Percentiles rank a stretch among this genome's conserved stretches.
These are phyloP conservation scores for Crucihimalaya himalaica DNA, from an alignment of 345 rosid genomes.

Conservation along the genomic window DNA sequence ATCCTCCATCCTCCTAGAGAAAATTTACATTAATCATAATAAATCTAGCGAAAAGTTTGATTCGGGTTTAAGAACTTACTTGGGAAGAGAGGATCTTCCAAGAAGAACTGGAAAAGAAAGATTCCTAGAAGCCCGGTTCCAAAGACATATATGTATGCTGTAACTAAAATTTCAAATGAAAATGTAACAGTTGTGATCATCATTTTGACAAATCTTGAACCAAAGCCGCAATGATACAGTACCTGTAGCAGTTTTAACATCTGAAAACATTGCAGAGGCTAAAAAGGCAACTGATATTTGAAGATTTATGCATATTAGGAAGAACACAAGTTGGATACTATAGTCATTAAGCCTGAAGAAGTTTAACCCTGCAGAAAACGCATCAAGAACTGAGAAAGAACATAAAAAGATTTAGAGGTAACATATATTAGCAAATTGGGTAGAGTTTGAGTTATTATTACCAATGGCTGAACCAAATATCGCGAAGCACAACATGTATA, in stretches of 20 bases:
- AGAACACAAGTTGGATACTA: conserved; percentile 78
- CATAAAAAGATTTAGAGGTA: not conserved
- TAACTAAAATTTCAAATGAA: conserved; percentile 44
- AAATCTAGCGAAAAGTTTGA: not conserved
- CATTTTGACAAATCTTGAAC: conserved; percentile 1
- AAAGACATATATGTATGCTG: conserved; percentile 71
- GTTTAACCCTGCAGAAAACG: conserved; percentile 63
- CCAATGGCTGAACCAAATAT: conserved; percentile 78
- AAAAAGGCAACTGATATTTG: conserved; percentile 85
- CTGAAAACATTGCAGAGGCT: conserved; percentile 68
- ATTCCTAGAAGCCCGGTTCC: conserved; percentile 88
- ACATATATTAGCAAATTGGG: not conserved
- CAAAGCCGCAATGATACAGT: not conserved
- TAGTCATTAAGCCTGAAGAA: conserved; percentile 84
- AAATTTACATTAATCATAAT: conserved; percentile 2
- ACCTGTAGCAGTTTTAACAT: conserved; percentile 95
- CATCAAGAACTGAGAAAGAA: conserved; percentile 14
- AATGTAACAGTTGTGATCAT: not conserved
- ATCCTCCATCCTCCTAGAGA: conserved; percentile 65
- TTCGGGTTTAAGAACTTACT: conserved; percentile 50
- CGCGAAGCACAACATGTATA: conserved; percentile 80
- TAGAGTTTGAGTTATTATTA: conserved; percentile 30
- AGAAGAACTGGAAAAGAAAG: conserved; percentile 69
- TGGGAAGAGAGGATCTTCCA: conserved; percentile 73
- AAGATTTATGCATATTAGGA: conserved; percentile 67